Conservation (phyloP, 2,329 filamentous ascomycete genomes). For the Ceratocystis variospora region DNA sequence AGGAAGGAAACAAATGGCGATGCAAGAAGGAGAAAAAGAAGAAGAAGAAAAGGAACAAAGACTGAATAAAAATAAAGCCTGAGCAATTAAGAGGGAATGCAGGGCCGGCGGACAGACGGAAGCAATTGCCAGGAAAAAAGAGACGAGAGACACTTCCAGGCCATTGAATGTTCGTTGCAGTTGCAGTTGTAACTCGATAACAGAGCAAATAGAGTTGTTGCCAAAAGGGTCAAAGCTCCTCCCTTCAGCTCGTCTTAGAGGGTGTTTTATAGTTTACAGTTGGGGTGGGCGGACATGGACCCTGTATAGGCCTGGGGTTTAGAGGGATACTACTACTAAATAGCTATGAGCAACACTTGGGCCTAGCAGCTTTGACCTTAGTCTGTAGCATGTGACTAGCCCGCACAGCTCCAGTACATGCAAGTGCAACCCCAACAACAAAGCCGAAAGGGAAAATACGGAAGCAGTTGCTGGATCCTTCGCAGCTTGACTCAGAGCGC, state of each 20-base stretch:
- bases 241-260: not conserved
- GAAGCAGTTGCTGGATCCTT: not conserved
- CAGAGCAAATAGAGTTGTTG: not conserved
- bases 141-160: not conserved
- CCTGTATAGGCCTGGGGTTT: not conserved
- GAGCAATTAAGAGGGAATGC: not conserved
- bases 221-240: not conserved
- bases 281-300: not conserved
- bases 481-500: conserved; percentile 4
- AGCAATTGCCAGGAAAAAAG: not conserved
- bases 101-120: conserved; percentile 11
- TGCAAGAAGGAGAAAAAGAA: not conserved
- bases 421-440: not conserved
- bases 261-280: not conserved
- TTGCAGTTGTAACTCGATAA: not conserved
- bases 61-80: not conserved
- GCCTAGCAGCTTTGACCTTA: not conserved
- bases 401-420: not conserved
- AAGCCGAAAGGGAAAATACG: conserved; percentile 3
- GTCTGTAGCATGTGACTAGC: not conserved
- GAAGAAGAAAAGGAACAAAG: conserved; percentile 13
- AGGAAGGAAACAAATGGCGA: conserved; percentile 20
- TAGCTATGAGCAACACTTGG: no score
- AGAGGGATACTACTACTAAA: not conserved
- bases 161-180: not conserved